These are phyloP conservation scores for Russula lepida DNA, from an alignment of 768 basidiomycete species.

Conservation along the genomic window DNA sequence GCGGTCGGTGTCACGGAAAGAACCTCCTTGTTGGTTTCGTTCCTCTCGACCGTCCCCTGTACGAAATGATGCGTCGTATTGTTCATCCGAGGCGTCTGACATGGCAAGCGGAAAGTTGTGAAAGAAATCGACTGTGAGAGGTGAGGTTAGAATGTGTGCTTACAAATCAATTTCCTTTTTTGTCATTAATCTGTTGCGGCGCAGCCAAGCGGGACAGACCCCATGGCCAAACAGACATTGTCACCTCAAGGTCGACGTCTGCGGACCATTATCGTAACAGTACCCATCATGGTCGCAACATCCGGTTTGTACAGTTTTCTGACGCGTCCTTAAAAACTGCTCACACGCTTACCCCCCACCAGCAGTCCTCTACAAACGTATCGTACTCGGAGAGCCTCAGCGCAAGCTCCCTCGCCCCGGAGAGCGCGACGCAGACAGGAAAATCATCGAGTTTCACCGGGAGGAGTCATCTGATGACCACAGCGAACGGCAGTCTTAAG, in stretches of 20 bases:
- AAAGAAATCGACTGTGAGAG: too few relatives aligned
- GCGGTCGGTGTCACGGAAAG: constrained; percentile 24
- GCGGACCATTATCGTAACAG: constrained; percentile 49
- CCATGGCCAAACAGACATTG: constrained; percentile 26
- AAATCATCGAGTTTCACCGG: constrained; percentile 7
- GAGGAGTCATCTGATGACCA: constrained; percentile 13
- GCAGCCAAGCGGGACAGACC: background rate
- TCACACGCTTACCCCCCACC: constrained; percentile 7
- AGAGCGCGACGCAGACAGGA: constrained; percentile 20
- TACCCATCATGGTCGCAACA: constrained; percentile 58
- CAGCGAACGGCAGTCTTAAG: background rate
- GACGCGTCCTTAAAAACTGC: constrained; percentile 1
- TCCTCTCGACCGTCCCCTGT: constrained; percentile 26
- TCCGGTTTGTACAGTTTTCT: constrained; percentile 40
- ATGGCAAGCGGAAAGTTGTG: constrained; percentile 31
- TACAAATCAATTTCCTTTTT: background rate
- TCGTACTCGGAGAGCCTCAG: constrained; percentile 45
- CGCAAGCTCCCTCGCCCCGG: constrained; percentile 30
- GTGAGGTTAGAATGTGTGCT: too few relatives aligned
- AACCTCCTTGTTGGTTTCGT: constrained; percentile 29
- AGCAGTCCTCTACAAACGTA: constrained; percentile 63
- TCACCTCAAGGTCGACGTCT: constrained; percentile 39
- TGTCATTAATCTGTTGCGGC: background rate
- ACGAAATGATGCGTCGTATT: constrained; percentile 26
- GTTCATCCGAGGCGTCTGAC: constrained; percentile 38